Evolutionary conservation across 106 monocot genomes (phyloP).

Genomic region (Cymbidium sinense): DNA sequence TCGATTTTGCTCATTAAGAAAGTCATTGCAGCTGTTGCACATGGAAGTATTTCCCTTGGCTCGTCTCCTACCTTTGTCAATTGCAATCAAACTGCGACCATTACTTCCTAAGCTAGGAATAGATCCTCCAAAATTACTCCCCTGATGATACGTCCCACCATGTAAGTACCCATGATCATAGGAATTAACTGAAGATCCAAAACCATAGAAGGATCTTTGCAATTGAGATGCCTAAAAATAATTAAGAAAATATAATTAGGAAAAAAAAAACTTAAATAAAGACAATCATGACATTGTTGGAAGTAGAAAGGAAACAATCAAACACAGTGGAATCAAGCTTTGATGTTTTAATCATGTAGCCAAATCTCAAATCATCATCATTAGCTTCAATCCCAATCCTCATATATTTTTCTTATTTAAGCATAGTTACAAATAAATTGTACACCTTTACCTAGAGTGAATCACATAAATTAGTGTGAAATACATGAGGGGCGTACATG

Average conservation of each 20-base stretch:
- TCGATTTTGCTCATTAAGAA: slow-evolving; percentile 65
- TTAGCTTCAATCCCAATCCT: not conserved
- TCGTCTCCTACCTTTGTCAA: slow-evolving; percentile 42
- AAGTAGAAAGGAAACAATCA: not conserved
- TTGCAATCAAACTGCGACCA: slow-evolving; percentile 18
- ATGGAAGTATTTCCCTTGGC: slow-evolving; percentile 37
- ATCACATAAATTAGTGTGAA: not conserved
- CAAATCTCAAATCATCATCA: not conserved
- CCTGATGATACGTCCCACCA: slow-evolving; percentile 36
- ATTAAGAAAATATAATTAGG: not conserved
- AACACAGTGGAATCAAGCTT: not conserved
- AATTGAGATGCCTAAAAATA: slow-evolving; percentile 32
- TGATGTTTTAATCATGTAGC: not conserved
- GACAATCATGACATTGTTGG: not conserved
- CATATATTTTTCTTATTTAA: not conserved
- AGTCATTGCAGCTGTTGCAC: slow-evolving; percentile 34
- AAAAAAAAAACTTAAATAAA: not conserved
- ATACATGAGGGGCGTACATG: not conserved
- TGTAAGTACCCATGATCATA: slow-evolving; percentile 41
- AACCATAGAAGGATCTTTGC: slow-evolving; percentile 33
- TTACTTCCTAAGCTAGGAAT: slow-evolving; percentile 23
- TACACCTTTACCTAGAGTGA: not conserved
- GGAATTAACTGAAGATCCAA: slow-evolving; percentile 31
- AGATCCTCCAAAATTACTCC: slow-evolving; percentile 27
- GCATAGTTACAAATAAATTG: not conserved